phyloP scores from a whole-genome alignment of 768 basidiomycete genomes.

The Hydnomerulius pinastri region DNA sequence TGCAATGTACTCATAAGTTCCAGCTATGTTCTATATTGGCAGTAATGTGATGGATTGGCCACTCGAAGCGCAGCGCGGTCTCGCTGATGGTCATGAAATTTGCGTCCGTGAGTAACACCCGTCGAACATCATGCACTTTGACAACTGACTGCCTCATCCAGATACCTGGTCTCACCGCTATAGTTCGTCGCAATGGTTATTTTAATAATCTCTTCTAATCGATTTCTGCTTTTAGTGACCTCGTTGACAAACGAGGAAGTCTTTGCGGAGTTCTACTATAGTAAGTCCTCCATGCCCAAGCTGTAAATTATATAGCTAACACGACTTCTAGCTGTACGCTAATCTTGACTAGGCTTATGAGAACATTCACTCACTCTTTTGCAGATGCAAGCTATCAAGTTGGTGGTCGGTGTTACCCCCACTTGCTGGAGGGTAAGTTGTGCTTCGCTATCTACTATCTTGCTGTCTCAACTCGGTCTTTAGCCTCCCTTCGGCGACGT shows the following conservation, averaged over 20 bases:
- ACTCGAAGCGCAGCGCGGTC: constrained; percentile 52
- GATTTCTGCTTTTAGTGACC: constrained; percentile 44
- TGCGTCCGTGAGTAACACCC: constrained; percentile 53
- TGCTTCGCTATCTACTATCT: not conserved
- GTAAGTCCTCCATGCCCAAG: constrained; percentile 32
- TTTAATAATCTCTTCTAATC: not conserved
- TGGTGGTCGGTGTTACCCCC: constrained; percentile 56
- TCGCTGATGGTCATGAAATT: constrained; percentile 60
- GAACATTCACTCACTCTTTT: not conserved
- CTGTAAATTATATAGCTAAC: not conserved
- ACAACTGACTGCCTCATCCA: not conserved
- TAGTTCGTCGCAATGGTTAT: constrained; percentile 37
- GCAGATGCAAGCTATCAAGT: constrained; percentile 55
- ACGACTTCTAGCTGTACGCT: constrained; percentile 25
- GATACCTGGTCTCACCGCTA: constrained; percentile 42
- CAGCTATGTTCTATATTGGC: constrained; percentile 66
- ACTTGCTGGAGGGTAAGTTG: constrained; percentile 58
- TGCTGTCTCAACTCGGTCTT: not conserved
- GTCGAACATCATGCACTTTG: not conserved
- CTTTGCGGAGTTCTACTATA: constrained; percentile 81
- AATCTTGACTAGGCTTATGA: not conserved
- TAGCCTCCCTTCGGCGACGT: constrained; percentile 68
- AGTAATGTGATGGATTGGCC: constrained; percentile 60
- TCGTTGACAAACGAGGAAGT: constrained; percentile 60
- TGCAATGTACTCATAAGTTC: not conserved